A percentile compares a stretch with the other conserved stretches of the same genome.
phyloP scores from a whole-genome alignment of 768 basidiomycete genomes.

The Phlegmacium glaucopus region DNA sequence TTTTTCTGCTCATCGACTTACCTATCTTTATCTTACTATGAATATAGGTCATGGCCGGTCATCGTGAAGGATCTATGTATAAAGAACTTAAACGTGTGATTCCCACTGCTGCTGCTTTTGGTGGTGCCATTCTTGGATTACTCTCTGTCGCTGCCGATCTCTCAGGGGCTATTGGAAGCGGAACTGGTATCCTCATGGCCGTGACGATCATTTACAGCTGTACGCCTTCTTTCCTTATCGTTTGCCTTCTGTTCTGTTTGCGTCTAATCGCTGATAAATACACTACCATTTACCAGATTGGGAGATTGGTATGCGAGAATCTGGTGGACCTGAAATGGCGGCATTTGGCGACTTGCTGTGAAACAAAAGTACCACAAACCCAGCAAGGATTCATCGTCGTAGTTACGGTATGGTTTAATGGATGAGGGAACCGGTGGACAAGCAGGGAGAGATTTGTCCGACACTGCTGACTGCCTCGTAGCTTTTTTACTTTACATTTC shows the following conservation, averaged over 20 bases:
- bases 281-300: constrained; percentile 54
- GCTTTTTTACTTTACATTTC: too few relatives aligned
- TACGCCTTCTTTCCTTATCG: constrained; percentile 33
- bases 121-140: constrained; percentile 93
- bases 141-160: constrained; percentile 90
- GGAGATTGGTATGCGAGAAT: constrained; percentile 93
- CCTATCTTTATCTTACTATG: not conserved
- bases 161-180: constrained; percentile 94
- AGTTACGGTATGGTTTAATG: too few relatives aligned
- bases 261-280: constrained; percentile 4
- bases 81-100: constrained; percentile 98
- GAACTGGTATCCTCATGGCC: constrained; percentile 96
- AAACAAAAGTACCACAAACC: constrained; percentile 10
- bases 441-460: too few relatives aligned
- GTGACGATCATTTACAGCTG: constrained; percentile 97
- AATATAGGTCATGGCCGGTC: constrained; percentile 72
- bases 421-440: too few relatives aligned
- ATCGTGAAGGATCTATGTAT: constrained; percentile 98
- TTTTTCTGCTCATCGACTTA: not conserved
- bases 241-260: constrained; percentile 1
- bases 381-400: too few relatives aligned
- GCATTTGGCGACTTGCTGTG: constrained; percentile 76
- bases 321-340: constrained; percentile 79
- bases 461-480: too few relatives aligned
- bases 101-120: constrained; percentile 95